Percentiles rank a stretch among this genome's conserved stretches.
phyloP scores from a whole-genome alignment of 1,284 basidiomycete genomes.

The Cryptococcus sp. region DNA sequence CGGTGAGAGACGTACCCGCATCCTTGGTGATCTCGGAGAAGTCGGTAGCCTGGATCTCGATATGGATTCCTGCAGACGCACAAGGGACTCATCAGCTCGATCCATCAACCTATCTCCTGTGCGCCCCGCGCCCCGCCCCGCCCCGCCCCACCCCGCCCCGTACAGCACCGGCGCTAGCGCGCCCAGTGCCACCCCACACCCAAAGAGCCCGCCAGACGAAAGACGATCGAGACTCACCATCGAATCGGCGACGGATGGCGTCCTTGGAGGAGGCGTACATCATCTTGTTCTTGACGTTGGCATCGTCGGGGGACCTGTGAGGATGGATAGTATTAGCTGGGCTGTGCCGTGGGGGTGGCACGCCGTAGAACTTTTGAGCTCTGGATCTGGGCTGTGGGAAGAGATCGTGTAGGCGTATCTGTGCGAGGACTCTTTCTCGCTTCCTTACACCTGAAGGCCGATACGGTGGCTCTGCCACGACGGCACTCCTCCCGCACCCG shows the following conservation, averaged over 20 bases:
- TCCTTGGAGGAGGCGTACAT: constrained; percentile 89
- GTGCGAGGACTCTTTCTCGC: too few relatives aligned
- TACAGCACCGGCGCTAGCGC: too few relatives aligned
- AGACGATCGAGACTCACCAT: constrained; percentile 27
- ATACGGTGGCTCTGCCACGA: too few relatives aligned
- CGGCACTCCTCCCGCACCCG: too few relatives aligned
- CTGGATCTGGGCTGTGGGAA: neutral
- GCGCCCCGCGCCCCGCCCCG: too few relatives aligned
- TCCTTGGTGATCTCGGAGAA: constrained; percentile 71
- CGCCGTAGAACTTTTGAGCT: neutral
- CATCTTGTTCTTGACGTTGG: constrained; percentile 93
- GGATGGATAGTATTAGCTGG: too few relatives aligned
- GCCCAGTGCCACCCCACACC: too few relatives aligned
- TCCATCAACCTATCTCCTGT: too few relatives aligned
- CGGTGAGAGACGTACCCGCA: constrained; percentile 60
- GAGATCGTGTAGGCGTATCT: too few relatives aligned
- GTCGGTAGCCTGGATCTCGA: constrained; percentile 85
- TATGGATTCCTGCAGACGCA: constrained; percentile 34
- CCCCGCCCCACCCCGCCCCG: too few relatives aligned
- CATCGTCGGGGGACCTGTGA: constrained; percentile 78
- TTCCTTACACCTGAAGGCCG: too few relatives aligned
- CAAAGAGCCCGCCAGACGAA: neutral
- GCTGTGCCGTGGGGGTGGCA: too few relatives aligned
- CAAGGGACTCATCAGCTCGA: neutral
- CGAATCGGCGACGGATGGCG: constrained; percentile 67